These are phyloP conservation scores for Pichia phayaonensis DNA, from an alignment of 805 yeast species.

Conservation along the genomic window DNA sequence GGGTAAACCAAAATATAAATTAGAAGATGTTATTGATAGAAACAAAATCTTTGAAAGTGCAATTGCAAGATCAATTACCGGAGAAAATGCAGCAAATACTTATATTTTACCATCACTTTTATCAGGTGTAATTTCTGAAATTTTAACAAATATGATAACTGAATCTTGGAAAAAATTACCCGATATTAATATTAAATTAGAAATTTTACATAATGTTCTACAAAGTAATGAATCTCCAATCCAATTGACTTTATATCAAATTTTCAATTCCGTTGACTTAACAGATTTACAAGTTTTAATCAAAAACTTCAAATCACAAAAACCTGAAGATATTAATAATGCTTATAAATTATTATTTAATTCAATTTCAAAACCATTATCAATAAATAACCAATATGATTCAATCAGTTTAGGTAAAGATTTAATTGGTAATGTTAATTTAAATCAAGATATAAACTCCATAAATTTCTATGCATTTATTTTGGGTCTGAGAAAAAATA, in stretches of 20 bases:
- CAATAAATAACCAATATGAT: constrained; percentile 25
- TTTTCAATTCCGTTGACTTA: constrained; percentile 29
- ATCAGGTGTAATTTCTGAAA: constrained; percentile 24
- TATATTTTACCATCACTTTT: constrained; percentile 27
- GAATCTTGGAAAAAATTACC: constrained; percentile 28
- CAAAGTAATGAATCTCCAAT: constrained; percentile 35
- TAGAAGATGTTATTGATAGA: constrained; percentile 25
- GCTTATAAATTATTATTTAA: constrained; percentile 23
- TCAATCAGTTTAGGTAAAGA: constrained; percentile 22
- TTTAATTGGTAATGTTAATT: constrained; percentile 16
- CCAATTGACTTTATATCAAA: constrained; percentile 31
- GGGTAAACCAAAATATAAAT: constrained; percentile 28
- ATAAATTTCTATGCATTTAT: constrained; percentile 37
- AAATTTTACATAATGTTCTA: constrained; percentile 27
- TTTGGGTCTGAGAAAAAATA: constrained; percentile 42
- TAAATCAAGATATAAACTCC: constrained; percentile 16
- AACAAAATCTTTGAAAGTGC: constrained; percentile 24
- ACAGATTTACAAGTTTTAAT: constrained; percentile 27
- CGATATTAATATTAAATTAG: constrained; percentile 27
- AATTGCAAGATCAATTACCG: constrained; percentile 16
- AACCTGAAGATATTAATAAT: constrained; percentile 14
- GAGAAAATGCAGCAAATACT: constrained; percentile 18
- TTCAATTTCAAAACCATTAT: constrained; percentile 12
- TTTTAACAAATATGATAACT: constrained; percentile 20
- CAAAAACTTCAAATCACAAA: constrained; percentile 16